These are phyloP conservation scores for Fusarium pseudocircinatum DNA, from an alignment of 2,329 filamentous ascomycete genomes.

Conservation along the genomic window DNA sequence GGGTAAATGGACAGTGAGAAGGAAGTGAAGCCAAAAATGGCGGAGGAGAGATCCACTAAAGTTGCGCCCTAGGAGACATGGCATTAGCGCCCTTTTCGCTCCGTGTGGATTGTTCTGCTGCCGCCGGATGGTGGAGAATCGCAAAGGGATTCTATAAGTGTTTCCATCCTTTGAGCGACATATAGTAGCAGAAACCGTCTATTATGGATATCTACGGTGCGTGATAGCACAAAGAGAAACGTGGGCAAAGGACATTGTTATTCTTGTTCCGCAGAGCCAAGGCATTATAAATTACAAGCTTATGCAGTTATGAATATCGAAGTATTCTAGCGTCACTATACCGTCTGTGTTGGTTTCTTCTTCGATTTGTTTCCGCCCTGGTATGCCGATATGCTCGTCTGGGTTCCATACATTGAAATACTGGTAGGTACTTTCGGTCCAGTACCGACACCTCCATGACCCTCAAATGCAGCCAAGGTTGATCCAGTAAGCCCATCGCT, in stretches of 20 bases:
- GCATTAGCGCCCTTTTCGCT: neutral
- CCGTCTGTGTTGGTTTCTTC: neutral
- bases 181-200: fast-evolving
- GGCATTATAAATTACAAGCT: too few relatives aligned
- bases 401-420: neutral
- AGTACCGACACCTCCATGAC: neutral
- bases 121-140: too few relatives aligned
- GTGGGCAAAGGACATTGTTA: neutral
- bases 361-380: neutral
- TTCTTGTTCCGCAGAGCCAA: neutral
- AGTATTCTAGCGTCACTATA: too few relatives aligned
- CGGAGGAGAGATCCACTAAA: neutral
- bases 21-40: neutral
- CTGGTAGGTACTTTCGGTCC: neutral
- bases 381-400: conserved; percentile 6
- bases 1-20: neutral
- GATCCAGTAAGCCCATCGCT: neutral
- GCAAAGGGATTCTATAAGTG: neutral
- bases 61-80: neutral
- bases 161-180: fast-evolving
- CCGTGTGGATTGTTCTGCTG: neutral
- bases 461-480: neutral
- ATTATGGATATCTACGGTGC: neutral
- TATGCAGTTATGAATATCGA: neutral
- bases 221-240: too few relatives aligned